Conservation (phyloP, 2,329 filamentous ascomycete genomes). For the Exophiala lecanii-corni region DNA sequence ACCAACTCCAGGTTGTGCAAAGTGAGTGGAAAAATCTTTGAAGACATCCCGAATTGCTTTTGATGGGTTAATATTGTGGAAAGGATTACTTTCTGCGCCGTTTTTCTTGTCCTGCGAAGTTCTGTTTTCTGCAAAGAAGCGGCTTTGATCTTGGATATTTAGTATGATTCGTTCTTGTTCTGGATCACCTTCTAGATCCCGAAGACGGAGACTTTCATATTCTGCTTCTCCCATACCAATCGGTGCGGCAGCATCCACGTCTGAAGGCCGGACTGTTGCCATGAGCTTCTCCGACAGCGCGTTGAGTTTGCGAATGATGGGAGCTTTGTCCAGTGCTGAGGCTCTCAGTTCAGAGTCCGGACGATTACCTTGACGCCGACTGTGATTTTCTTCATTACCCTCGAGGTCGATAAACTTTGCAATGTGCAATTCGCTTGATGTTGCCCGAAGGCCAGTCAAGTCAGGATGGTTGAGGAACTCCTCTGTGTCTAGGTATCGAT, state of each 20-base stretch:
- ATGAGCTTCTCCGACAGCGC: slow-evolving; percentile 90
- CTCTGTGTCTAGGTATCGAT: slow-evolving; percentile 44
- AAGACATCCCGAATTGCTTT: slow-evolving; percentile 22
- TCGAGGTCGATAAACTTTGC: slow-evolving; percentile 89
- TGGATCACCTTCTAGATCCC: slow-evolving; percentile 71
- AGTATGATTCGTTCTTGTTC: slow-evolving; percentile 75
- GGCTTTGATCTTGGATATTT: slow-evolving; percentile 81
- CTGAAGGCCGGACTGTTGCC: slow-evolving; percentile 75
- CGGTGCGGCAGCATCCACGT: slow-evolving; percentile 61
- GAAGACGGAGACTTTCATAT: slow-evolving; percentile 69
- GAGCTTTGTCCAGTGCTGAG: slow-evolving; percentile 66
- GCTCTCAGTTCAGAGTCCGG: slow-evolving; percentile 90
- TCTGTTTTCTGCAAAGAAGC: slow-evolving; percentile 61
- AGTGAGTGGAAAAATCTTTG: slow-evolving; percentile 16
- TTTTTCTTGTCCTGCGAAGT: slow-evolving; percentile 40
- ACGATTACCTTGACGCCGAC: slow-evolving; percentile 77
- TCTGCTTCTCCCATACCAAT: slow-evolving; percentile 67
- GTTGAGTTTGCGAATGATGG: slow-evolving; percentile 85
- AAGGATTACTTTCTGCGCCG: slow-evolving; percentile 29
- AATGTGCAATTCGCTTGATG: slow-evolving; percentile 57
- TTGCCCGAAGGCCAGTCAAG: slow-evolving; percentile 41
- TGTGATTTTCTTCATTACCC: slow-evolving; percentile 92
- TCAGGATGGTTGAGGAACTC: slow-evolving; percentile 76
- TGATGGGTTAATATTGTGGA: slow-evolving; percentile 20
- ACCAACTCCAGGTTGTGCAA: slow-evolving; percentile 21